These are phyloP conservation scores for Periglandula ipomoeae DNA, from an alignment of 2,329 filamentous ascomycete species.

Conservation along the genomic window DNA sequence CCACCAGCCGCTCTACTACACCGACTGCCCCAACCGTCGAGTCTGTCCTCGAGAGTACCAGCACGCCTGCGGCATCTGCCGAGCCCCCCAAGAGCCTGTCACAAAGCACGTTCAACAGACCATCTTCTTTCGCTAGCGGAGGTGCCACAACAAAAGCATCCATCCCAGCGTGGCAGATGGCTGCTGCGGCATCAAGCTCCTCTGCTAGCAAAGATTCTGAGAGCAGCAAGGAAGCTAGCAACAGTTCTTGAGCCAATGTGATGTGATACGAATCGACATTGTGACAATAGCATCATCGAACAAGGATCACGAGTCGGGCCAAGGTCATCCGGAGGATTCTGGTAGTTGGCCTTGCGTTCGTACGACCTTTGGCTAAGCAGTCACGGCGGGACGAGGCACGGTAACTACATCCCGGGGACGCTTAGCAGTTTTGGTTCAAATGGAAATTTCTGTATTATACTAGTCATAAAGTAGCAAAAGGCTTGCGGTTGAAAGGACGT, in stretches of 20 bases:
- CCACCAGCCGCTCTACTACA: conserved; percentile 1
- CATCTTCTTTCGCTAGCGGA: conserved; percentile 22
- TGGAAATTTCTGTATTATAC: no score
- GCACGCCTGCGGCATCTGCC: conserved; percentile 14
- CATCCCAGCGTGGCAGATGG: conserved; percentile 75
- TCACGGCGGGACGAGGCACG: no score
- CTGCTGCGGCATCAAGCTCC: conserved; percentile 38
- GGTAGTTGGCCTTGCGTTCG: background rate
- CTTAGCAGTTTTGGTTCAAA: no score
- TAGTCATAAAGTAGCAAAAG: no score
- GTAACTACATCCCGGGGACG: no score
- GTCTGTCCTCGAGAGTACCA: conserved; percentile 15
- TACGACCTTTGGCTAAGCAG: no score
- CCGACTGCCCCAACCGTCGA: conserved; percentile 14
- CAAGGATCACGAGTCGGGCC: background rate
- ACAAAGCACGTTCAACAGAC: conserved; percentile 22
- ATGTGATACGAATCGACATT: background rate
- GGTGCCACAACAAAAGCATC: conserved; percentile 47
- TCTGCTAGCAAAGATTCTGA: conserved; percentile 18
- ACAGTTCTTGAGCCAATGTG: conserved; percentile 1
- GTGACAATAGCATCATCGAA: background rate
- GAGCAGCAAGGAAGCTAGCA: conserved; percentile 5
- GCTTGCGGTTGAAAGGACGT: no score
- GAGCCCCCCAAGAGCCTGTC: conserved; percentile 24
- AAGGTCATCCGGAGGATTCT: background rate